Percentiles rank a stretch among this genome's conserved stretches.
phyloP scores from a whole-genome alignment of 805 yeast genomes.

The Brettanomyces bruxellensis region DNA sequence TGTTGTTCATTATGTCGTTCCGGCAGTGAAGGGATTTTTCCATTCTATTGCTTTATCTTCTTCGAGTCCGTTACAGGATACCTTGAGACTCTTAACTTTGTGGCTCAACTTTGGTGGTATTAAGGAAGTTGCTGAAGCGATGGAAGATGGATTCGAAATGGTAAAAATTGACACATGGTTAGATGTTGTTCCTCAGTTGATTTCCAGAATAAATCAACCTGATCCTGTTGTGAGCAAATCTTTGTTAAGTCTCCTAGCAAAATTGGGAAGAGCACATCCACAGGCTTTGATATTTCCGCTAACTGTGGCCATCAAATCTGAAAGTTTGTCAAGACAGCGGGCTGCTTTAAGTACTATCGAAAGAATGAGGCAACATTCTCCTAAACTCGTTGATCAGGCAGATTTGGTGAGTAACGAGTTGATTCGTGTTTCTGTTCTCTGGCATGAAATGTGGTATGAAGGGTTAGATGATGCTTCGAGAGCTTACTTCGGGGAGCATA shows the following conservation, averaged over 20 bases:
- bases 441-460: conserved; percentile 99
- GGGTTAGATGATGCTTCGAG: conserved; percentile 96
- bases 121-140: conserved; percentile 82
- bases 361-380: conserved; percentile 83
- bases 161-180: conserved; percentile 91
- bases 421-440: conserved; percentile 87
- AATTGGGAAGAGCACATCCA: conserved; percentile 91
- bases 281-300: conserved; percentile 94
- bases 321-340: conserved; percentile 76
- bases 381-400: conserved; percentile 81
- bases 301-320: conserved; percentile 93
- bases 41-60: conserved; percentile 84
- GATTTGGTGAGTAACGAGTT: conserved; percentile 90
- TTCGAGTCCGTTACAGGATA: conserved; percentile 86
- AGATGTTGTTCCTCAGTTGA: conserved; percentile 90
- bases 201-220: conserved; percentile 94
- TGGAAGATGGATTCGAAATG: conserved; percentile 83
- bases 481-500: conserved; percentile 86
- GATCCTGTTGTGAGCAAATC: conserved; percentile 76
- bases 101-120: conserved; percentile 97
- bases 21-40: conserved; percentile 94
- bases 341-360: conserved; percentile 91
- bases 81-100: conserved; percentile 75
- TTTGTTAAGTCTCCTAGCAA: conserved; percentile 69
- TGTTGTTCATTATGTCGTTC: conserved; percentile 82